Conservation (phyloP, 2,329 filamentous ascomycete species). For the Ophiostoma angusticollis region DNA sequence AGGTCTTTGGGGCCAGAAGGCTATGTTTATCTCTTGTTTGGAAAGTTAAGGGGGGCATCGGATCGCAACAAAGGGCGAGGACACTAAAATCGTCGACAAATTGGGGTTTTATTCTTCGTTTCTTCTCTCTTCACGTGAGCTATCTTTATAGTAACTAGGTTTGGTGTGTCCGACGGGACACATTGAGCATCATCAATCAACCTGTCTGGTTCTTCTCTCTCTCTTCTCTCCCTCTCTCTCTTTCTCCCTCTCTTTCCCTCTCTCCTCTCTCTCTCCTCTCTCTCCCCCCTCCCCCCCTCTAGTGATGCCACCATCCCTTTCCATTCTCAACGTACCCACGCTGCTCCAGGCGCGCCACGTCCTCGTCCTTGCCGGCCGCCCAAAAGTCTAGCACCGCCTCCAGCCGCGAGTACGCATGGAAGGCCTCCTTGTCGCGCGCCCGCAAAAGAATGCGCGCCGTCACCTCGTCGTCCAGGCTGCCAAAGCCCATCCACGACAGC, state of each 20-base stretch:
- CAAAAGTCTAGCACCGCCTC: constrained; percentile 19
- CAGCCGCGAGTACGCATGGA: constrained; percentile 17
- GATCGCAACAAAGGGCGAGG: too few relatives aligned
- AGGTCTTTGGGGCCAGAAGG: too few relatives aligned
- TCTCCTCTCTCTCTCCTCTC: too few relatives aligned
- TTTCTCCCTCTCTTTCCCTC: neutral
- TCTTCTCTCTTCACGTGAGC: too few relatives aligned
- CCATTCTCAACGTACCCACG: constrained; percentile 21
- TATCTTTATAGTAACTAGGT: too few relatives aligned
- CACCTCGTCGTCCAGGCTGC: constrained; percentile 19
- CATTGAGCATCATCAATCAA: too few relatives aligned
- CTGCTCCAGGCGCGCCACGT: constrained; percentile 19
- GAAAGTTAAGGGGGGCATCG: too few relatives aligned
- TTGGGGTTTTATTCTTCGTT: neutral
- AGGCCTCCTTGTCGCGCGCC: constrained; percentile 17
- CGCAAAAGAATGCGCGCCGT: constrained; percentile 18
- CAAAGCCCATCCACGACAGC: constrained; percentile 19
- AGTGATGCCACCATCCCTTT: constrained; percentile 22
- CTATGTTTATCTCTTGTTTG: too few relatives aligned
- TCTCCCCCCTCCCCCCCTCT: neutral
- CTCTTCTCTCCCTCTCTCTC: too few relatives aligned
- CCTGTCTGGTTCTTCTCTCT: too few relatives aligned
- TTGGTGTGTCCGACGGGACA: too few relatives aligned
- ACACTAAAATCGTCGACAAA: neutral
- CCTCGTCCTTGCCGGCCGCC: constrained; percentile 16